Conservation (phyloP, 73 alveolate genomes). For the Paramecium pentaurelia region DNA sequence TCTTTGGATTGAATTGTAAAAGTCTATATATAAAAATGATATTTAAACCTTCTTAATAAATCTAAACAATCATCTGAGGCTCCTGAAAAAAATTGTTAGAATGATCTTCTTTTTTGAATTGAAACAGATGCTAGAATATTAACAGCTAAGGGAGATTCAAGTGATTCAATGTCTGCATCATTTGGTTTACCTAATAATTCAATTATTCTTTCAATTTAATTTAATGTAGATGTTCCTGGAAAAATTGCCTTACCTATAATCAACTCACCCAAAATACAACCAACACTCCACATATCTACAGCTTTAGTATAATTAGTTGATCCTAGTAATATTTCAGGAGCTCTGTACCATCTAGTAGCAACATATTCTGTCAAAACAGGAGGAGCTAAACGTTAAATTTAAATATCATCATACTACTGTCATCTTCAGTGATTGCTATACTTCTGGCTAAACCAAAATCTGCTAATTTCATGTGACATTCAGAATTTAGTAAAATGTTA, state of each 20-base stretch:
- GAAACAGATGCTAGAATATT: constrained; percentile 73
- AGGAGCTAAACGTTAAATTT: not conserved
- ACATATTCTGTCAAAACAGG: constrained; percentile 92
- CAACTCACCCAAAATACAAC: constrained; percentile 95
- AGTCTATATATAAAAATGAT: constrained; percentile 5
- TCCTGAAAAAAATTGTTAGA: constrained; percentile 70
- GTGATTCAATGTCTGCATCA: constrained; percentile 78
- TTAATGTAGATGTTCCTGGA: constrained; percentile 87
- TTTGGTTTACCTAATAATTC: constrained; percentile 87
- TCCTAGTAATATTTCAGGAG: constrained; percentile 91
- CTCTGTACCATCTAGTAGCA: constrained; percentile 96
- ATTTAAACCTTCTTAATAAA: constrained; percentile 16
- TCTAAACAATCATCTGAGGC: constrained; percentile 70
- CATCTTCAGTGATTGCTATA: constrained; percentile 68
- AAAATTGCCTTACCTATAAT: constrained; percentile 81
- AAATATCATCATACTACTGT: constrained; percentile 53
- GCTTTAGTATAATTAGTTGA: constrained; percentile 88
- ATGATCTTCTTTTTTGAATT: constrained; percentile 68
- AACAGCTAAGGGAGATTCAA: constrained; percentile 66
- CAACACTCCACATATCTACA: constrained; percentile 97
- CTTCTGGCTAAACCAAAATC: constrained; percentile 92
- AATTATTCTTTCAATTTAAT: constrained; percentile 77
- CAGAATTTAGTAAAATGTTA: constrained; percentile 83
- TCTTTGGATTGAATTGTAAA: constrained; percentile 75
- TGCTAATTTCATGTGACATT: constrained; percentile 87